phyloP scores from a whole-genome alignment of 177 flowering plant genomes.

The Tripterygium wilfordii region DNA sequence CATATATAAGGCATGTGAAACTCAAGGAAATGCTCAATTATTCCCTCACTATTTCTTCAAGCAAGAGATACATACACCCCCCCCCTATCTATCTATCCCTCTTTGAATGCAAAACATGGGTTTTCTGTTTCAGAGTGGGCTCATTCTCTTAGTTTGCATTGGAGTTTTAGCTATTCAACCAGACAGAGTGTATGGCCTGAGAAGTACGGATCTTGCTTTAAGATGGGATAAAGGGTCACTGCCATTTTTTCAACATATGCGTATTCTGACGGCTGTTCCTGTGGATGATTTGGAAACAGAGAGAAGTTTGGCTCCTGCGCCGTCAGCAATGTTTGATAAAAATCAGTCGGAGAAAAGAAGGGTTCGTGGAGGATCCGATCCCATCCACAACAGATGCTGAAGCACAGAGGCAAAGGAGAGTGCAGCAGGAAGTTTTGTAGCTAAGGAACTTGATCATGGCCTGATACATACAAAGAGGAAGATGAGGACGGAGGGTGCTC shows the following conservation, averaged over 20 bases:
- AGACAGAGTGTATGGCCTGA: conserved; percentile 24
- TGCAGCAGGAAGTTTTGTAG: background rate
- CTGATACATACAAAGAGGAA: conserved; percentile 4
- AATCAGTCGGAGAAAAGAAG: conserved; percentile 53
- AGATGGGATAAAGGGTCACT: conserved; percentile 25
- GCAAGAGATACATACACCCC: no score
- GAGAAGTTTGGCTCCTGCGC: conserved; percentile 34
- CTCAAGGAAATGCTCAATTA: conserved; percentile 2
- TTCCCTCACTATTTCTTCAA: conserved; percentile 9
- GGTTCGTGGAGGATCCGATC: conserved; percentile 68
- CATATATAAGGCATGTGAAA: conserved; percentile 15
- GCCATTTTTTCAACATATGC: conserved; percentile 7
- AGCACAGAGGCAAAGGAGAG: background rate
- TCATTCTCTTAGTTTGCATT: conserved; percentile 25
- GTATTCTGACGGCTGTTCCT: conserved; percentile 11
- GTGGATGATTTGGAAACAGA: conserved; percentile 19
- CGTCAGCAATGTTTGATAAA: conserved; percentile 39
- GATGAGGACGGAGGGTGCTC: background rate
- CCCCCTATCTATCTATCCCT: no score
- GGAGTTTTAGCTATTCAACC: conserved; percentile 33
- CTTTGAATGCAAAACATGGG: no score
- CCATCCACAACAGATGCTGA: conserved; percentile 77
- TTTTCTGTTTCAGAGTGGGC: conserved; percentile 15
- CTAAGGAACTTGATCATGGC: conserved; percentile 4
- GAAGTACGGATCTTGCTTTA: conserved; percentile 31